Conservation (phyloP, 2,329 filamentous ascomycete species). For the Alternaria consortialis region DNA sequence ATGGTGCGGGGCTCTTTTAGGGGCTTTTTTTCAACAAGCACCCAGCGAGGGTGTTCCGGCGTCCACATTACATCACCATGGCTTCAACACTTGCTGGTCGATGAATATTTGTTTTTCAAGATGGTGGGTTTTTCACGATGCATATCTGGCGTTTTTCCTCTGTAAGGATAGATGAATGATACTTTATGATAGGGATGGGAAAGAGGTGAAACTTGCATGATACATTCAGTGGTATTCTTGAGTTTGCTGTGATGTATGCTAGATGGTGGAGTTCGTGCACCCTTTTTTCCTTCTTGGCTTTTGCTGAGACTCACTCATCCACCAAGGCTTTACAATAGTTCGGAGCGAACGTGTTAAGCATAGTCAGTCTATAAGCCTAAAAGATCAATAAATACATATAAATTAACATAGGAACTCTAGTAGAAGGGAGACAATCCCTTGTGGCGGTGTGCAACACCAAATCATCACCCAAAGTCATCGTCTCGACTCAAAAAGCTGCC, state of each 20-base stretch:
- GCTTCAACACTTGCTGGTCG: constrained; percentile 6
- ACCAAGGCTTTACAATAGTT: not conserved
- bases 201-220: not conserved
- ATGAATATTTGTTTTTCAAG: not conserved
- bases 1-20: not conserved
- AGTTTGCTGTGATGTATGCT: not conserved
- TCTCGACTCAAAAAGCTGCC: too few relatives aligned
- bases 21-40: constrained; percentile 4
- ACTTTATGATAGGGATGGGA: not conserved
- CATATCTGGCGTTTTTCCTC: not conserved
- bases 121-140: not conserved
- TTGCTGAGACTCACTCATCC: too few relatives aligned
- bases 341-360: not conserved
- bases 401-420: too few relatives aligned
- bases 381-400: too few relatives aligned
- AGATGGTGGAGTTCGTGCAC: too few relatives aligned
- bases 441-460: too few relatives aligned
- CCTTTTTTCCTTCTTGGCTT: too few relatives aligned
- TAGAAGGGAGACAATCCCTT: too few relatives aligned
- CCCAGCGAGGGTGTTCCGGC: constrained; percentile 2
- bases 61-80: constrained; percentile 2
- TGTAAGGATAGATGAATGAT: not conserved
- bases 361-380: too few relatives aligned
- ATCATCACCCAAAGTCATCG: too few relatives aligned
- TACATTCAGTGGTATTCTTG: not conserved